Conservation (phyloP, 495 filamentous ascomycete genomes). For the Trichoderma gamsii region DNA sequence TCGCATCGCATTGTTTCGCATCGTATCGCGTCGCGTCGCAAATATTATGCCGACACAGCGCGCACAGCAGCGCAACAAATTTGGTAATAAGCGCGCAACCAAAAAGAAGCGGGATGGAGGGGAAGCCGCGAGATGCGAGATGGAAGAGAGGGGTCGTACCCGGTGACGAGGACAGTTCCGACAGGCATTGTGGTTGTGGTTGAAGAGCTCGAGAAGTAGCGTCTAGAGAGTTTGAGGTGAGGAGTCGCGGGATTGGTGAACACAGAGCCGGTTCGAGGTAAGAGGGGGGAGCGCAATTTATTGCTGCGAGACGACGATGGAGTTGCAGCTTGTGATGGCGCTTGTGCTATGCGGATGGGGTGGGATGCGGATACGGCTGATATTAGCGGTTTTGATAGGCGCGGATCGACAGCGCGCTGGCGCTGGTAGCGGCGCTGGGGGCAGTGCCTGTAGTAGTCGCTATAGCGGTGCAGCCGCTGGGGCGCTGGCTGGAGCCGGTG, state of each 20-base stretch:
- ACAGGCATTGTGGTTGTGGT: constrained; percentile 63
- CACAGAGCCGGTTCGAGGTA: not conserved
- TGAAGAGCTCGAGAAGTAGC: not conserved
- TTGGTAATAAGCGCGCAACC: not conserved
- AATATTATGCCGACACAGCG: too few relatives aligned
- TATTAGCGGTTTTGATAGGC: not conserved
- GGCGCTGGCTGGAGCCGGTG: not conserved
- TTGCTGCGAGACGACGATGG: not conserved
- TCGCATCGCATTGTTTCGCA: too few relatives aligned
- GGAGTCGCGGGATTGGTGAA: not conserved
- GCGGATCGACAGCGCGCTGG: not conserved
- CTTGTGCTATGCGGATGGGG: not conserved
- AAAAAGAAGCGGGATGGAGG: constrained; percentile 10
- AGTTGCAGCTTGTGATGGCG: not conserved
- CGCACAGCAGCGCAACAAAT: not conserved
- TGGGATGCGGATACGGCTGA: not conserved
- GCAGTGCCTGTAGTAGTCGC: not conserved
- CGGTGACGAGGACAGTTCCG: constrained; percentile 83
- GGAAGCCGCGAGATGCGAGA: constrained; percentile 20
- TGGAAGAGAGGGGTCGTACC: constrained; percentile 51
- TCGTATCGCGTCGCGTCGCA: too few relatives aligned
- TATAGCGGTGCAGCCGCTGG: not conserved
- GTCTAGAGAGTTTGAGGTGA: not conserved
- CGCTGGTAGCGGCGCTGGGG: not conserved
- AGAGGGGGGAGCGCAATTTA: constrained; percentile 10